Evolutionary conservation across 768 basidiomycete genomes (phyloP).

Genomic region (Boletus reticulatus): DNA sequence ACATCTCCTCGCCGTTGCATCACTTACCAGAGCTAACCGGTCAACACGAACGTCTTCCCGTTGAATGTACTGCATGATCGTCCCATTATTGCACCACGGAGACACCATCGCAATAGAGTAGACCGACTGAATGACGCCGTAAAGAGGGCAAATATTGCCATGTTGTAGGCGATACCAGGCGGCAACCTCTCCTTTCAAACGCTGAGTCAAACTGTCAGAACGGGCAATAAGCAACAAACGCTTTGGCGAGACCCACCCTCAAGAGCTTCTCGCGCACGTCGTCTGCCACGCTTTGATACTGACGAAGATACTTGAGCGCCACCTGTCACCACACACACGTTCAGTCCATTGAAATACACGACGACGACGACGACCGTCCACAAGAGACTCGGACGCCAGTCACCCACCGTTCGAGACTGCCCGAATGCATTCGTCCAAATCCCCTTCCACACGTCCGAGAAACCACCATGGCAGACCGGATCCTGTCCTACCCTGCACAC

Average conservation of each 20-base stretch:
- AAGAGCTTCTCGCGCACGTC: constrained; percentile 52
- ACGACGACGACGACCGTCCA: too few relatives aligned
- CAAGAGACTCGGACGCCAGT: not conserved
- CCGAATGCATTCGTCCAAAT: constrained; percentile 49
- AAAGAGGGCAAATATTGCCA: constrained; percentile 52
- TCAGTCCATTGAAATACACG: constrained; percentile 1
- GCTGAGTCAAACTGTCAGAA: constrained; percentile 31
- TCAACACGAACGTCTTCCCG: constrained; percentile 39
- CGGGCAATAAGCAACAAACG: not conserved
- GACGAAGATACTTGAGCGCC: constrained; percentile 55
- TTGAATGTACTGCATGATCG: constrained; percentile 48
- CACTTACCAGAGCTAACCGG: constrained; percentile 46
- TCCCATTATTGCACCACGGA: constrained; percentile 62
- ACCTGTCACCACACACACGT: constrained; percentile 34
- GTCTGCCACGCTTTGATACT: constrained; percentile 45
- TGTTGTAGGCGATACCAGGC: constrained; percentile 61
- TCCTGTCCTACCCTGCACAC: constrained; percentile 45
- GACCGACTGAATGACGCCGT: constrained; percentile 50
- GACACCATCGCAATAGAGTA: constrained; percentile 63
- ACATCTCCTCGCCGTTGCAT: not conserved
- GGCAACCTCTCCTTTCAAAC: constrained; percentile 53
- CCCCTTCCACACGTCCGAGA: constrained; percentile 63
- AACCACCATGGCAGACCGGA: constrained; percentile 53
- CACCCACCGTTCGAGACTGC: constrained; percentile 25
- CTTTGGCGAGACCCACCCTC: constrained; percentile 33